Base-by-base conservation (phyloP, 1,284 basidiomycete species). In the Kalmanozyma brasiliensis region DNA sequence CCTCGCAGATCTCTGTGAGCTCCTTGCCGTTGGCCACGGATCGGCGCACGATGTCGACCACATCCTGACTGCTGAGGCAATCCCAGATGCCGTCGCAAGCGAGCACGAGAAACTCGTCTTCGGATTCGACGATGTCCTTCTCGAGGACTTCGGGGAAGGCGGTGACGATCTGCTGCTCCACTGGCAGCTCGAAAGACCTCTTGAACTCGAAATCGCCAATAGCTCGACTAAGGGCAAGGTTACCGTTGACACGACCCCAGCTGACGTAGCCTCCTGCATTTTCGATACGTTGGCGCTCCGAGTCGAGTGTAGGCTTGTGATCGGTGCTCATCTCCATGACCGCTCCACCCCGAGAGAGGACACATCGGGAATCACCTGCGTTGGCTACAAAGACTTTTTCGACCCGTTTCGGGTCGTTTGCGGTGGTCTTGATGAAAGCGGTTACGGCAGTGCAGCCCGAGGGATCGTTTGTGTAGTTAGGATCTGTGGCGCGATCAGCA, bases 51-150 rank as follows among this genome's bases (percentile, higher is more conserved):
- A 93, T 90, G 84, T 98, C 91, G 61, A 97, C 87, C 24, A 92
- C 93, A 82, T 97, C 91, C 77, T 98, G 96, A 29, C 93, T 97
- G 22, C 87, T 88, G 37, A 98, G 84, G 81, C 95, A 98, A 82
- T 99, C 96, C 96, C 96, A 99, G 79, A 98, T 99, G 73, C 94
- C 94, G 83, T 99, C 96, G 83, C 96, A 98, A 11, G 96, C 96
- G 33, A 99, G 82, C 9, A 99, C 89, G 33, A 99, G 82, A 82
- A 98, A 98, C 83, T 99, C 96, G 79, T 99, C 96, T 64, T 98
- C 94, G 37, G 41, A 64, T 10, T 88, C 87, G 1, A 90, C 88
- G 29, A 91, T 85, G 57, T 90, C 85, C 84, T 97, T 94, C 44
- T 86, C 85, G 29, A 88, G 90, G 71, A 99, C 86, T 66, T 99